A percentile compares a stretch with the other conserved stretches of the same genome.
phyloP scores from a whole-genome alignment of 441 rosid species.

The Bocquillonia castaneifolia region DNA sequence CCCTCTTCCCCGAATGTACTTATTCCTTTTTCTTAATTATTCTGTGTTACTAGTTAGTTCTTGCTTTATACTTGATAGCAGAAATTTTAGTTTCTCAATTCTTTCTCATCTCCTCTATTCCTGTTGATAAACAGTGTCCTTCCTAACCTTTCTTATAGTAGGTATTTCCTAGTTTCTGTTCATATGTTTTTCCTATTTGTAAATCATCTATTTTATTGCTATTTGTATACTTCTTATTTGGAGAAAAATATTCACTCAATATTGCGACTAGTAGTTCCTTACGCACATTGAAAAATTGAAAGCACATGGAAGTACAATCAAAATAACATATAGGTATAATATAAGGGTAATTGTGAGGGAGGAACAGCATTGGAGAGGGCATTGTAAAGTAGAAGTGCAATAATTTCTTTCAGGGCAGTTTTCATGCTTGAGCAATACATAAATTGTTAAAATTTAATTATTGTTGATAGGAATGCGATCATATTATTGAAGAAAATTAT shows the following conservation, averaged over 20 bases:
- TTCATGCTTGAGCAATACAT: too few species aligned
- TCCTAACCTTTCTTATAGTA: background rate
- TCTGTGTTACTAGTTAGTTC: slow-evolving; percentile 22
- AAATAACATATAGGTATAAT: too few species aligned
- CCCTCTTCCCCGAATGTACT: background rate
- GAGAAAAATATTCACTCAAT: background rate
- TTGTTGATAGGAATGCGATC: too few species aligned
- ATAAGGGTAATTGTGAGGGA: too few species aligned
- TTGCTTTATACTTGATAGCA: slow-evolving; percentile 26
- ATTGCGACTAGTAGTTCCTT: too few species aligned
- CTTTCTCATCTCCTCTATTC: background rate
- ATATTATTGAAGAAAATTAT: too few species aligned
- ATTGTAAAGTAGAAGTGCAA: too few species aligned
- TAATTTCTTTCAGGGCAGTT: too few species aligned
- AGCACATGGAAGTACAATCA: too few species aligned
- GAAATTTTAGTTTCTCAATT: slow-evolving; percentile 9
- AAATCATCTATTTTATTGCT: background rate
- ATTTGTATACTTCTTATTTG: background rate
- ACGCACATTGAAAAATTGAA: too few species aligned
- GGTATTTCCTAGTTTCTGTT: background rate
- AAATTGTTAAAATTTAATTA: too few species aligned
- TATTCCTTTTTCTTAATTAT: slow-evolving; percentile 4
- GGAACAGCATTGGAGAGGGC: too few species aligned
- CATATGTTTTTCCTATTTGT: background rate
- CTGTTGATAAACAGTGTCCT: slow-evolving; percentile 11